A percentile compares a stretch with the other conserved stretches of the same genome.
Conservation (phyloP, 2,329 filamentous ascomycete genomes). For the Monosporascus ibericus region DNA sequence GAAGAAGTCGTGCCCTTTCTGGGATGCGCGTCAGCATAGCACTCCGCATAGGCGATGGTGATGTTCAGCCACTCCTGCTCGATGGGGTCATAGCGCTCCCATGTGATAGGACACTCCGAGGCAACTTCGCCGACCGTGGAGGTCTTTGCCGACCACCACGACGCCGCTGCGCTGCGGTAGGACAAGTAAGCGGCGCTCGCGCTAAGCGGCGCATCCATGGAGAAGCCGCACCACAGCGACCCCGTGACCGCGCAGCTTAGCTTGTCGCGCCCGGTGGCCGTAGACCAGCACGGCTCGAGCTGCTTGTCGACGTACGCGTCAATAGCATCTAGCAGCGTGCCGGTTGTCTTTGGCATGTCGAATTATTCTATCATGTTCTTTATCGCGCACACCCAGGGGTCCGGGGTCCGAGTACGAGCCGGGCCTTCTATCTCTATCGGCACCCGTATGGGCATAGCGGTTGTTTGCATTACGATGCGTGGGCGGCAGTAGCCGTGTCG, state of each 20-base stretch:
- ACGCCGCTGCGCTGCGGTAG: constrained; percentile 2
- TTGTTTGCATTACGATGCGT: too few species aligned
- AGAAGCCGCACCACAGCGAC: constrained; percentile 6
- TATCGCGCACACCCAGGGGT: constrained; percentile 1
- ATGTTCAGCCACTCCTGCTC: constrained; percentile 1
- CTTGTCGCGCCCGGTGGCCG: neutral
- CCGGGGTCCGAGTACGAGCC: neutral
- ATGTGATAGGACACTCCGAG: constrained; percentile 2
- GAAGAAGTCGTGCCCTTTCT: too few species aligned
- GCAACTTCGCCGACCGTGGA: neutral
- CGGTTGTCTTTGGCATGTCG: constrained; percentile 4
- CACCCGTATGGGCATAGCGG: too few species aligned
- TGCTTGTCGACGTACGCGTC: constrained; percentile 1
- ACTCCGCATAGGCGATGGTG: constrained; percentile 1
- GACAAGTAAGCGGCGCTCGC: constrained; percentile 3
- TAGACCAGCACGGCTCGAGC: constrained; percentile 2
- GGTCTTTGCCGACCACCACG: constrained; percentile 4
- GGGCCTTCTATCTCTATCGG: too few species aligned
- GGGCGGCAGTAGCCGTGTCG: too few species aligned
- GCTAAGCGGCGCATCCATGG: constrained; percentile 1
- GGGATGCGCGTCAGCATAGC: constrained; percentile 1
- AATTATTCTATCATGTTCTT: constrained; percentile 3
- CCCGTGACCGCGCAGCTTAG: neutral
- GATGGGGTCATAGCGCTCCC: neutral
- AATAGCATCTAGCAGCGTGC: constrained; percentile 1